Percentiles rank a stretch among this genome's conserved stretches.
phyloP scores from a whole-genome alignment of 75 land plant genomes.

The Chamaecyparis obtusa region DNA sequence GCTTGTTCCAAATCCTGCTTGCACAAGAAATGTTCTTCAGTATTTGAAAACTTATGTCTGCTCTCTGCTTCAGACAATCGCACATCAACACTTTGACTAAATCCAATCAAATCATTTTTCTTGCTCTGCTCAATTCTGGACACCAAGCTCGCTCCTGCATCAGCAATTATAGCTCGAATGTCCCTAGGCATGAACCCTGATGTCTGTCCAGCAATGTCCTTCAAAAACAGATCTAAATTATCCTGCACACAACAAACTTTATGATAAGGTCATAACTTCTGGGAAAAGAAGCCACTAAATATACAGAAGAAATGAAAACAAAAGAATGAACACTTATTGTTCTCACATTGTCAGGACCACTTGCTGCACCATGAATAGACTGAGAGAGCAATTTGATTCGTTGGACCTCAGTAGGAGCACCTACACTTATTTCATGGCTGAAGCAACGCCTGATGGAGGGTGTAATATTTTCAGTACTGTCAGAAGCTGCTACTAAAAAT shows the following conservation, averaged over 20 bases:
- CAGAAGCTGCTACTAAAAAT: slow-evolving; percentile 73
- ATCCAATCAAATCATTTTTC: neutral
- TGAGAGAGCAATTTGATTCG: slow-evolving; percentile 58
- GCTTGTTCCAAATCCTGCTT: slow-evolving; percentile 57
- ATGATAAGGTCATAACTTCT: neutral
- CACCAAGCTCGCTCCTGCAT: slow-evolving; percentile 60
- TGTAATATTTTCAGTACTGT: slow-evolving; percentile 64
- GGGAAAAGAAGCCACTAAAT: neutral
- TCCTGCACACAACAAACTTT: slow-evolving; percentile 24
- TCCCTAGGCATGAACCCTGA: slow-evolving; percentile 85
- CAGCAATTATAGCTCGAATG: slow-evolving; percentile 73
- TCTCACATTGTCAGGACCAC: slow-evolving; percentile 27
- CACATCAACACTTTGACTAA: neutral
- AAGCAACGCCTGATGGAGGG: slow-evolving; percentile 79
- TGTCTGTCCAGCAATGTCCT: slow-evolving; percentile 71
- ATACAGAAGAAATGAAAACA: neutral
- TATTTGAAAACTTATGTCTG: neutral
- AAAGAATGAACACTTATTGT: neutral
- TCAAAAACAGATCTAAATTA: slow-evolving; percentile 32
- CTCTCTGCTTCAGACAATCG: slow-evolving; percentile 1
- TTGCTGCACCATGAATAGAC: slow-evolving; percentile 41
- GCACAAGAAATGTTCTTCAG: slow-evolving; percentile 17
- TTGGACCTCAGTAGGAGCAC: slow-evolving; percentile 69
- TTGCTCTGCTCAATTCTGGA: slow-evolving; percentile 12
- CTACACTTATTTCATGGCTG: slow-evolving; percentile 78